Conservation (phyloP, 2,329 filamentous ascomycete genomes). For the Cladosporium sp. region DNA sequence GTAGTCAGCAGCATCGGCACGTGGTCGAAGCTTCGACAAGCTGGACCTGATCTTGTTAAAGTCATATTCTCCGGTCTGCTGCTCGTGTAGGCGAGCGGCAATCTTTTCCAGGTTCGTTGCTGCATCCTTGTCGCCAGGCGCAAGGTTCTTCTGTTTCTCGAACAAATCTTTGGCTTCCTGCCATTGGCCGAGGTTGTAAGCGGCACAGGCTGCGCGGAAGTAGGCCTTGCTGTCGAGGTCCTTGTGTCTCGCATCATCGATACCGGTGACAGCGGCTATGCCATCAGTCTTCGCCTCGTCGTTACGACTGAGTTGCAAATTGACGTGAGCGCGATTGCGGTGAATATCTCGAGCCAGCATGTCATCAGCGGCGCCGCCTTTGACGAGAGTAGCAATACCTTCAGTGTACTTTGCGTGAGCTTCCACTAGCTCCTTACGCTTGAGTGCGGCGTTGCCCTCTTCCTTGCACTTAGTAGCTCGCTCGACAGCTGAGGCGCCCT, state of each 20-base stretch:
- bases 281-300: constrained; percentile 32
- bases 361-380: not conserved
- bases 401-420: constrained; percentile 20
- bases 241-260: constrained; percentile 27
- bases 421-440: constrained; percentile 18
- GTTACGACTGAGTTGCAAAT: constrained; percentile 27
- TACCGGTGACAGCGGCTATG: constrained; percentile 25
- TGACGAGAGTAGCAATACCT: constrained; percentile 16
- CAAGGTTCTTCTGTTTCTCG: constrained; percentile 12
- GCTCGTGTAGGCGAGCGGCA: constrained; percentile 14
- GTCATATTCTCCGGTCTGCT: constrained; percentile 15
- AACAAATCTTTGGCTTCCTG: constrained; percentile 14
- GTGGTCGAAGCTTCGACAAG: constrained; percentile 5
- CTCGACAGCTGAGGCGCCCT: not conserved
- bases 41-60: constrained; percentile 5
- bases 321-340: constrained; percentile 33
- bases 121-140: constrained; percentile 14
- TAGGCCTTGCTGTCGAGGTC: constrained; percentile 22
- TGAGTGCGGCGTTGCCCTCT: constrained; percentile 27
- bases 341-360: constrained; percentile 13
- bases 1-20: constrained; percentile 35
- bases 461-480: constrained; percentile 24
- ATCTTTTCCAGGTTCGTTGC: constrained; percentile 2
- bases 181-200: constrained; percentile 18
- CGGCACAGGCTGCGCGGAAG: constrained; percentile 18